These are phyloP conservation scores for Boehmeria nivea DNA, from an alignment of 306 rosid genomes.

Conservation along the genomic window DNA sequence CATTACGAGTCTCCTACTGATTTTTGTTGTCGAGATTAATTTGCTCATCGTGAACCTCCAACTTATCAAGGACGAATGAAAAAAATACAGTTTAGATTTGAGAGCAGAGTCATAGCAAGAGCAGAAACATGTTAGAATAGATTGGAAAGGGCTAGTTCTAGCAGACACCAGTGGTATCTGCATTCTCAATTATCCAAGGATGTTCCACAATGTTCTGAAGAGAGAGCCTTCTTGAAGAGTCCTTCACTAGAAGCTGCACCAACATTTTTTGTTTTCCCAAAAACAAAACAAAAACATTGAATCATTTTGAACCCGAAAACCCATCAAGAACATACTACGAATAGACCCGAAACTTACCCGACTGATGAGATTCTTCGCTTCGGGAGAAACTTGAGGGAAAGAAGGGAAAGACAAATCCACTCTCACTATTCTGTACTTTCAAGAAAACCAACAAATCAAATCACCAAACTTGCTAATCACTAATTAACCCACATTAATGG, in stretches of 20 bases:
- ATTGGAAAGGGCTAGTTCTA: slow-evolving; percentile 25
- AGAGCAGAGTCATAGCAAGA: not conserved
- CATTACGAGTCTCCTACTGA: too few species aligned
- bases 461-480: not conserved
- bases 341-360: slow-evolving; percentile 54
- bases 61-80: too few species aligned
- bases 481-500: too few species aligned
- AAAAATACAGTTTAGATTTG: not conserved
- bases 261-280: not conserved
- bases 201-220: slow-evolving; percentile 76
- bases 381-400: slow-evolving; percentile 47
- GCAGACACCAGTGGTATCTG: slow-evolving; percentile 51
- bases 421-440: slow-evolving; percentile 51
- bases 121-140: slow-evolving; percentile 1
- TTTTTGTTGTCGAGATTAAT: too few species aligned
- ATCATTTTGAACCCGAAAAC: too few species aligned
- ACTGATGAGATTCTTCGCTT: slow-evolving; percentile 65
- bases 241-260: slow-evolving; percentile 74
- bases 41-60: too few species aligned
- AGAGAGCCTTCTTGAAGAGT: slow-evolving; percentile 65
- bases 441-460: not conserved
- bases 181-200: slow-evolving; percentile 80
- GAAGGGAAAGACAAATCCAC: slow-evolving; percentile 67
- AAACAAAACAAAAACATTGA: not conserved
- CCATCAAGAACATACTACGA: not conserved